Conservation (phyloP, 495 filamentous ascomycete species). For the Podospora appendiculata region DNA sequence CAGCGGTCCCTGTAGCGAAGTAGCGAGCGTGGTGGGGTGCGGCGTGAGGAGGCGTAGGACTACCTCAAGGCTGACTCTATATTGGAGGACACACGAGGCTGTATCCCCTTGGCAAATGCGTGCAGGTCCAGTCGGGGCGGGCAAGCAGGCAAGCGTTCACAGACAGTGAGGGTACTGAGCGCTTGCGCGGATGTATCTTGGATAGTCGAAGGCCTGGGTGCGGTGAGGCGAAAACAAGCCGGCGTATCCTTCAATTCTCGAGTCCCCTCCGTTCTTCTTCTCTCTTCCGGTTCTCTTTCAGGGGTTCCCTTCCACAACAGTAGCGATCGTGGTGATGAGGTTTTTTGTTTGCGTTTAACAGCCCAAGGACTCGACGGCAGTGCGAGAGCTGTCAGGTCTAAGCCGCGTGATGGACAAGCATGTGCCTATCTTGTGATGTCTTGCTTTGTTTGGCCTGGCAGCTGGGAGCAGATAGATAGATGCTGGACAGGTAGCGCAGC, state of each 20-base stretch:
- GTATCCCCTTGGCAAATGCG: no score
- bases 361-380: not conserved
- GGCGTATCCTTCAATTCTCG: not conserved
- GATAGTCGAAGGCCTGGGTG: not conserved
- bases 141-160: no score
- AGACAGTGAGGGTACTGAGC: no score
- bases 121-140: no score
- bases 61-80: slow-evolving; percentile 9
- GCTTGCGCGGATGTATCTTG: no score
- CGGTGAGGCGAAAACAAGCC: not conserved
- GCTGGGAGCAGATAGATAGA: no score
- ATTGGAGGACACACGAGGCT: no score
- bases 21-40: slow-evolving; percentile 33
- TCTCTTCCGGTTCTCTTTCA: not conserved
- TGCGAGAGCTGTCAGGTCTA: no score
- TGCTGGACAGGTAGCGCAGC: no score
- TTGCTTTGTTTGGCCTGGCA: no score
- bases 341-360: not conserved
- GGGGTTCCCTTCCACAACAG: not conserved
- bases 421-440: no score
- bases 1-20: slow-evolving; percentile 19
- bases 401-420: no score
- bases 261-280: not conserved
- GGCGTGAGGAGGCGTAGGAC: slow-evolving; percentile 19
- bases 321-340: not conserved